Evolutionary conservation across 352 stramenopile genomes (phyloP).

Genomic region (Globisporangium radiosum): DNA sequence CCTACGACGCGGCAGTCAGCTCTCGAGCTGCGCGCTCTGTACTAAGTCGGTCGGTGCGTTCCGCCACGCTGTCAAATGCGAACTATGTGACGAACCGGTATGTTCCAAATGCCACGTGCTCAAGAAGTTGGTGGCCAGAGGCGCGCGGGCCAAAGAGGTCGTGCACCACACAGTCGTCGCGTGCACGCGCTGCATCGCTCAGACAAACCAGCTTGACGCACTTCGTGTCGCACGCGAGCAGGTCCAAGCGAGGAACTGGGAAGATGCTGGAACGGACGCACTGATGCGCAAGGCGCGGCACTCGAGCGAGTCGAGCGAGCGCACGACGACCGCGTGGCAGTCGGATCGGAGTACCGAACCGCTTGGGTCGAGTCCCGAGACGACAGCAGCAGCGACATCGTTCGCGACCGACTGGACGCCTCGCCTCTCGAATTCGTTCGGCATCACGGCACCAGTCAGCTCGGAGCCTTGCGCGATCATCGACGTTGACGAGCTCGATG

Average conservation of each 20-base stretch:
- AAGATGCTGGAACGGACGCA: not conserved
- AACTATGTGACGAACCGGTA: slow-evolving; percentile 7
- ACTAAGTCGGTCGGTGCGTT: slow-evolving; percentile 6
- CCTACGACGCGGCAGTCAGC: slow-evolving; percentile 1
- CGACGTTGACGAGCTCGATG: slow-evolving; percentile 4
- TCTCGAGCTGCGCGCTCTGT: slow-evolving; percentile 8
- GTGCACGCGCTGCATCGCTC: slow-evolving; percentile 9
- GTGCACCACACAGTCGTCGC: not conserved
- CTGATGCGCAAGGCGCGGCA: not conserved
- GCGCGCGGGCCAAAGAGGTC: slow-evolving; percentile 1
- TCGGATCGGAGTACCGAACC: slow-evolving; percentile 1
- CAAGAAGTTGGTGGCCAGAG: slow-evolving; percentile 7
- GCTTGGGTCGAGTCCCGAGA: not conserved
- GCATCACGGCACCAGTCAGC: slow-evolving; percentile 4
- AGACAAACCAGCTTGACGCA: slow-evolving; percentile 4
- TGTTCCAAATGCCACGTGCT: slow-evolving; percentile 11
- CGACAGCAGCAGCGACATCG: not conserved
- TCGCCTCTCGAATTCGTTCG: slow-evolving; percentile 8
- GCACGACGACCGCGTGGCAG: slow-evolving; percentile 7
- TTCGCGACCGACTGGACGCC: not conserved
- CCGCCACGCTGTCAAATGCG: slow-evolving; percentile 10
- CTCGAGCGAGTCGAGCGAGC: slow-evolving; percentile 2
- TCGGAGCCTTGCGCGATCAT: not conserved
- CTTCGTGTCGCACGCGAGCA: slow-evolving; percentile 4
- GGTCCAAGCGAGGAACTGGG: slow-evolving; percentile 1